A percentile compares a stretch with the other conserved stretches of the same genome.
Evolutionary conservation across 768 basidiomycete species (phyloP).

Genomic region (Macrolepiota fuliginosa): DNA sequence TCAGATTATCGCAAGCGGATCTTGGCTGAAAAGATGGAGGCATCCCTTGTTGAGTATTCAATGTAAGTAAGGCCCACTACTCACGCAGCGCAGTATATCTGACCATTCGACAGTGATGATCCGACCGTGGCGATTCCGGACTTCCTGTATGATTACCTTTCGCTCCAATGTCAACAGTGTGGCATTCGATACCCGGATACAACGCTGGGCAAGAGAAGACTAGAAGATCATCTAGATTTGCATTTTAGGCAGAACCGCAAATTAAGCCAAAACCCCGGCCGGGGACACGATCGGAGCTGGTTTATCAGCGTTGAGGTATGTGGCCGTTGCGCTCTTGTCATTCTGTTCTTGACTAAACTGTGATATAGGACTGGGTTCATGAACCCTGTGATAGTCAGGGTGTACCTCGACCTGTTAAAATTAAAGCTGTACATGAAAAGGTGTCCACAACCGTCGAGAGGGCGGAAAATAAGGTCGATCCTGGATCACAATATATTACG

Average conservation of each 20-base stretch:
- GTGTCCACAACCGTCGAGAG: conserved; percentile 58
- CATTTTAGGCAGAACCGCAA: conserved; percentile 94
- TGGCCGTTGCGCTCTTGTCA: conserved; percentile 12
- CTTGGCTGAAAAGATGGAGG: conserved; percentile 55
- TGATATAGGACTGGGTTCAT: conserved; percentile 83
- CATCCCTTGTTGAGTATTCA: conserved; percentile 68
- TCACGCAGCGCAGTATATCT: conserved; percentile 2
- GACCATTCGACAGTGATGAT: conserved; percentile 41
- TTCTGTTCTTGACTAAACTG: conserved; percentile 14
- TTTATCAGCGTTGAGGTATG: conserved; percentile 79
- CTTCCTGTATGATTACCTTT: conserved; percentile 72
- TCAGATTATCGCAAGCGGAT: conserved; percentile 61
- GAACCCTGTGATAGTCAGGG: conserved; percentile 58
- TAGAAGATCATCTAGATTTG: conserved; percentile 93
- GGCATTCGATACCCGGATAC: conserved; percentile 82
- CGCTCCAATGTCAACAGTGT: conserved; percentile 91
- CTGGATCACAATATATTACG: conserved; percentile 76
- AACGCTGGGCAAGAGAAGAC: conserved; percentile 62
- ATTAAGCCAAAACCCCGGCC: conserved; percentile 70
- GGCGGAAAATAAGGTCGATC: conserved; percentile 73
- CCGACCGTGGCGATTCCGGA: conserved; percentile 59
- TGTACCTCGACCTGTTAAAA: conserved; percentile 60
- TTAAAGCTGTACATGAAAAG: conserved; percentile 51
- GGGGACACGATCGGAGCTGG: conserved; percentile 91
- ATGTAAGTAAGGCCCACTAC: conserved; percentile 44